Base-by-base conservation (phyloP, 257 asterid genomes). In the Solanum corneliomulleri region DNA sequence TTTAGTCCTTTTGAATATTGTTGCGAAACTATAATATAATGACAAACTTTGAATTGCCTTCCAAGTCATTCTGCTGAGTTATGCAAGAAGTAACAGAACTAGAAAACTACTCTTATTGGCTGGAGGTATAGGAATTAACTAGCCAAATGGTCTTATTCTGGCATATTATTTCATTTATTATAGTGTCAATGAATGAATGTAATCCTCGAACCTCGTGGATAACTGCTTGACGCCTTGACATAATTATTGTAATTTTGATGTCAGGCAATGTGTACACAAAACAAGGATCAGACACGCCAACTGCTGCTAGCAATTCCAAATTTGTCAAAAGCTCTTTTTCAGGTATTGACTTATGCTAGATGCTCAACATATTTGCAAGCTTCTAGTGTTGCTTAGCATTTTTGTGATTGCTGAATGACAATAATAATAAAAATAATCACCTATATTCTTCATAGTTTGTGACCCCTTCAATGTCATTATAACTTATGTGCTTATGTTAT, bases 311-410 rank as follows among this genome's bases (percentile, higher is more conserved):
- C 95, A 88, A 82, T 89, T 85, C 98, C 99, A 21, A 92, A 90
- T 88, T 90, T 97, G 92, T 72, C 96, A 60, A 94, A 94, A 93
- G 98, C 98, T 87, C 89, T 95, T 87, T 94, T 97, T 82, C 99
- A 95, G 99, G 99, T 95, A 74, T 86, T 87, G 27, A 87, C 70
- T 14, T 85, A 18, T 49, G 29, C 44, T 29, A 27, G 69, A 80
- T 47, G 69, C 85, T 80, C 23, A 44, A 86, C n/a, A 75, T 69
- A 74, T 20, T 82, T 83, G 49, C 74, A 58, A 11, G 12, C 62
- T 88, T 64, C 82, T 41, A 29, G 35, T 75, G 42, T 20, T 87
- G 58, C 64, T 58, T 18, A 81, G 69, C 84, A 29, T 66, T 74
- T 68, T 88, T 91, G 49, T 47, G 87, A 52, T 80, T 49, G 27